Base-by-base conservation (phyloP, 2,329 filamentous ascomycete genomes). In the Alternaria gansuensis region DNA sequence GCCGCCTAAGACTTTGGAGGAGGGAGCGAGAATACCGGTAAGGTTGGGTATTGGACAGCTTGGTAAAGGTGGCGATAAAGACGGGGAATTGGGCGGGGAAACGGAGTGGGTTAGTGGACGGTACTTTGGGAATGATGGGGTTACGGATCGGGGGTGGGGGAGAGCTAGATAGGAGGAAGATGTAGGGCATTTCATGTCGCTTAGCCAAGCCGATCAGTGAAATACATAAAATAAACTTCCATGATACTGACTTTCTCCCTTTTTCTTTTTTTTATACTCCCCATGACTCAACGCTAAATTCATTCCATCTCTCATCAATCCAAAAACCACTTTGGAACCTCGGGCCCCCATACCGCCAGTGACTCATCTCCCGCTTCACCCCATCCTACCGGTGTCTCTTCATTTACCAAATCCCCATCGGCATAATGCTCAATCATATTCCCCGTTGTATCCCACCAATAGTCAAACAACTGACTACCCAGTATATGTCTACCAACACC, bases 401-500 rank as follows among this genome's bases (percentile, higher is more conserved):
- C 79, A 64, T 87, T 87, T 2, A 90, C 82, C 64, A 89, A 67
- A 75, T 91, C 89, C 1, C 89, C 88, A 72, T 91, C 89, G 14
- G 88, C 85, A 67, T 91, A 91, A 74, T 90, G 87, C 76, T 90
- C 87, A 69, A 90, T 78, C 75, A 90, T 88, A 69, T 88, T 88
- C 0, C 81, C 80, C 3, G 80, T 82, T 0, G 85, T 84, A 75
- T 90, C 88, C 69, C 85, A 88, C 87, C 87, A 90, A 73, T 90
- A 90, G 69, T 91, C 88, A 66, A 91, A 92, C 51, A 91, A 86
- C 77, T 91, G 89, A 62, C 83, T 87, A 4, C 89, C 89, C 66
- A 91, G 81, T 23, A 90, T 83, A 78, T 91, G 89, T 51, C 89
- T 77, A 0, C 89, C 89, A 0, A 92, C 85, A 2, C 89, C 89